Conservation (phyloP, 2,329 filamentous ascomycete genomes). For the Cordyceps cateniannulata region DNA sequence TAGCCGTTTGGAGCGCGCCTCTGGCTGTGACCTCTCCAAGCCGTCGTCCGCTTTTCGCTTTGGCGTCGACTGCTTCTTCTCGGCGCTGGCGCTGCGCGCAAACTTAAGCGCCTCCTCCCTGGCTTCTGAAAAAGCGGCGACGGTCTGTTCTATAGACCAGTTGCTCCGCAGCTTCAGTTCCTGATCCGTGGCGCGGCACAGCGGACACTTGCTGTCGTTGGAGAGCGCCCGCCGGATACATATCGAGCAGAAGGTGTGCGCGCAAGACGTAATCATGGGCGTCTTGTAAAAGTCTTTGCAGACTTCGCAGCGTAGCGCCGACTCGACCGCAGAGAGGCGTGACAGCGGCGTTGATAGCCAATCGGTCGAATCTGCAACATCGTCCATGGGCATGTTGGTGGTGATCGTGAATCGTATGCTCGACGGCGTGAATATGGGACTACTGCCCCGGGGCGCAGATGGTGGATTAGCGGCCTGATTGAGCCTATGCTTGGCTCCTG, state of each 20-base stretch:
- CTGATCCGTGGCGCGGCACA: conserved; percentile 73
- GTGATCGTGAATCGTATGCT: background rate
- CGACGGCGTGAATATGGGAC: too few species aligned
- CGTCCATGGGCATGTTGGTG: conserved; percentile 25
- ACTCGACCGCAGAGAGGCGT: conserved; percentile 65
- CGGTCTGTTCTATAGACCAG: conserved; percentile 76
- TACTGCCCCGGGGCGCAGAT: too few species aligned
- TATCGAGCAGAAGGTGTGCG: conserved; percentile 92
- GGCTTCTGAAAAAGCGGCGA: conserved; percentile 67
- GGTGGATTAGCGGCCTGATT: too few species aligned
- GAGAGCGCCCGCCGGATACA: conserved; percentile 86
- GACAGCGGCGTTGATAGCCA: conserved; percentile 68
- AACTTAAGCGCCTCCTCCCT: conserved; percentile 57
- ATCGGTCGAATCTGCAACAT: conserved; percentile 73
- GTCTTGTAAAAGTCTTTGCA: conserved; percentile 97
- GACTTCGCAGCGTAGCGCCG: conserved; percentile 85
- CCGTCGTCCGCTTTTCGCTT: conserved; percentile 48
- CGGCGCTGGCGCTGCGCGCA: conserved; percentile 38
- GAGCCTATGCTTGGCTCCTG: too few species aligned
- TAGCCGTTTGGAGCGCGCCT: conserved; percentile 39
- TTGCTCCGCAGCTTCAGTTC: conserved; percentile 81
- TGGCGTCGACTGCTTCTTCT: conserved; percentile 18
- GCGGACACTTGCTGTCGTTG: conserved; percentile 78
- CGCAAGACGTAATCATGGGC: conserved; percentile 91
- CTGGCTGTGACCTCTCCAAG: conserved; percentile 22